These are phyloP conservation scores for Neurospora sp. DNA, from an alignment of 495 filamentous ascomycete species.

Conservation along the genomic window DNA sequence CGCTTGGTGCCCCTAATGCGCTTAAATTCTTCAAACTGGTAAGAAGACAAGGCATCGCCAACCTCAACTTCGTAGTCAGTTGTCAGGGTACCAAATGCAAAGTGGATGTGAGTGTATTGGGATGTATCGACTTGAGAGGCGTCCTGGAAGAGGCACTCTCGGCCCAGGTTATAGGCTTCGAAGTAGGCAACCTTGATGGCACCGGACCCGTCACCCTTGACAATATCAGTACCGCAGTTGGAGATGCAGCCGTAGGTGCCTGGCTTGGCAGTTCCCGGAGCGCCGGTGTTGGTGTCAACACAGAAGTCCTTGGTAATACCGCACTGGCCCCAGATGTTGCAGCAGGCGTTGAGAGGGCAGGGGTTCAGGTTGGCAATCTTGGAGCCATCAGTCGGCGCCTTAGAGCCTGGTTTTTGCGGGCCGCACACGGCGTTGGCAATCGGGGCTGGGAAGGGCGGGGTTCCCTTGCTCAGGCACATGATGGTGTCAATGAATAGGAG, in stretches of 20 bases:
- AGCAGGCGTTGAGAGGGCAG: slow-evolving; percentile 5
- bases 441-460: no score
- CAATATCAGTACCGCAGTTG: slow-evolving; percentile 29
- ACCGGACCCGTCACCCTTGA: slow-evolving; percentile 1
- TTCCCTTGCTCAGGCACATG: no score
- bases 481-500: no score
- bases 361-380: slow-evolving; percentile 1
- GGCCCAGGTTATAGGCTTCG: slow-evolving; percentile 17
- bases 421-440: slow-evolving; percentile 23
- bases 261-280: slow-evolving; percentile 22
- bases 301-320: slow-evolving; percentile 37
- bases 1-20: slow-evolving; percentile 10
- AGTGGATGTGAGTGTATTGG: no score
- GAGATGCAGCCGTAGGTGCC: slow-evolving; percentile 34
- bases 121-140: slow-evolving; percentile 4
- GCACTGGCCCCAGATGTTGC: slow-evolving; percentile 31
- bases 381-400: neutral
- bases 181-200: slow-evolving; percentile 18
- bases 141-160: slow-evolving; percentile 19
- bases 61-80: slow-evolving; percentile 6
- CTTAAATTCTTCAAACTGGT: slow-evolving; percentile 16
- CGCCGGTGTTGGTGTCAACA: slow-evolving; percentile 17
- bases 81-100: slow-evolving; percentile 13
- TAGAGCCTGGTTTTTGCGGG: neutral
- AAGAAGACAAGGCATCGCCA: slow-evolving; percentile 1